Evolutionary conservation across 2,329 filamentous ascomycete genomes (phyloP), one percentile per base, ranked within the genome.

Genomic region (Diatrype stigma): DNA sequence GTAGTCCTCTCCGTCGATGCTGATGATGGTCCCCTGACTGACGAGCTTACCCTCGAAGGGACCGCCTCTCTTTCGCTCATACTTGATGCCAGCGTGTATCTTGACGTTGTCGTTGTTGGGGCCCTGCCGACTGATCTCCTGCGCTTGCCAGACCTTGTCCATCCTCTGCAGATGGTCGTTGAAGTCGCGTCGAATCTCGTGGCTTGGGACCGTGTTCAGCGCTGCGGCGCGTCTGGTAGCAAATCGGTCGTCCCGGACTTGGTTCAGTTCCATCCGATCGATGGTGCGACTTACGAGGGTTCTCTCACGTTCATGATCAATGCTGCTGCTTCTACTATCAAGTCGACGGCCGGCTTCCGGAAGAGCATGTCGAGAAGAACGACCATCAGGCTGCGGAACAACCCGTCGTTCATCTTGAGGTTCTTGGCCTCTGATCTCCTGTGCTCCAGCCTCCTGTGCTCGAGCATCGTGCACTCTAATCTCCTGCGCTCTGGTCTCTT

Each of bases 1-100:
- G 53, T 82, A 86, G 55, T 86, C 83, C 62, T 86, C 82, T 21
- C 82, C 83, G 52, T 86, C 81, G 52, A 86, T 86, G 45, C 71
- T 84, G 59, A 86, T 76, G 21, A 86, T 81, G 10, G 76, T 77
- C 5, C 82, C 79, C 53, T 81, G 76, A 45, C 79, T 82, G 28
- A 84, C 81, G n/a, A 85, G 75, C 62, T 84, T 84, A 22, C 82
- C 82, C 54, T 76, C 72, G 52, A 86, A 85, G 0, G 81, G 81
- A 0, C 83, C 83, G 3, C 68, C 82, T 30, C 74, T 65, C 67
- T 84, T 85, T 49, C 81, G 76, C 65, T 84, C 80, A 56, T 86
- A 86, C 63, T 81, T 84, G 61, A 84, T 69, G 22, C 81, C 82
- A 23, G 74, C 73, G 58, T 81, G 77, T 16, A 81, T 76, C 65